These are phyloP conservation scores for Trametes cubensis DNA, from an alignment of 768 basidiomycete genomes.

Conservation along the genomic window DNA sequence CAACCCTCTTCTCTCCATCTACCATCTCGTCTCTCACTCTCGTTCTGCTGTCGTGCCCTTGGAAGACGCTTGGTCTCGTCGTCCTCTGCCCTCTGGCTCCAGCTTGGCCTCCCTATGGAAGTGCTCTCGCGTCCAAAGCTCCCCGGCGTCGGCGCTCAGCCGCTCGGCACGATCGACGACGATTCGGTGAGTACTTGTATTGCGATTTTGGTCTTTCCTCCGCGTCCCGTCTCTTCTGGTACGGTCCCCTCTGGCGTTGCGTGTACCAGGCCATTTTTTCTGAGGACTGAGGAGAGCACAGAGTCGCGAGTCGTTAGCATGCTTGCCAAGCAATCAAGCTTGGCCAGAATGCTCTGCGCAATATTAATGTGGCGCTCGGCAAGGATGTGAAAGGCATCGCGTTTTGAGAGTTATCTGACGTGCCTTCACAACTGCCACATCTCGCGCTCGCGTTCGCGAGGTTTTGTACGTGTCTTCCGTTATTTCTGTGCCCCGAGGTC, in stretches of 20 bases:
- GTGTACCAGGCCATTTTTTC: background rate
- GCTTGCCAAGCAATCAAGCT: too few relatives aligned
- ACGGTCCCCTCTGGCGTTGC: too few relatives aligned
- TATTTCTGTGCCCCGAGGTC: too few relatives aligned
- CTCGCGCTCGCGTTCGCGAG: too few relatives aligned
- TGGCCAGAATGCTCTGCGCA: too few relatives aligned
- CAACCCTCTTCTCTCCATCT: background rate
- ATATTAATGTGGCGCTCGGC: too few relatives aligned
- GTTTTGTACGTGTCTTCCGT: too few relatives aligned
- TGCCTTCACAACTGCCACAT: too few relatives aligned
- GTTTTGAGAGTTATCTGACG: too few relatives aligned
- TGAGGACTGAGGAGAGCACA: background rate
- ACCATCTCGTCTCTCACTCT: background rate
- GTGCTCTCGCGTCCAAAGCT: slow-evolving; percentile 13
- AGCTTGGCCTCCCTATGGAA: slow-evolving; percentile 7
- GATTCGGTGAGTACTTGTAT: background rate
- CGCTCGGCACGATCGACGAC: background rate
- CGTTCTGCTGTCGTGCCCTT: background rate
- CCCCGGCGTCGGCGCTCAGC: background rate
- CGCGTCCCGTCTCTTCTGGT: background rate
- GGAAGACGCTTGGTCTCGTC: background rate
- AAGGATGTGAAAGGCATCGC: too few relatives aligned
- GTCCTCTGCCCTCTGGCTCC: background rate
- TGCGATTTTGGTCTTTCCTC: background rate
- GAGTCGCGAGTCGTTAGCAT: too few relatives aligned